These are phyloP conservation scores for Aureobasidium sp. DNA, from an alignment of 2,329 filamentous ascomycete genomes.

Conservation along the genomic window DNA sequence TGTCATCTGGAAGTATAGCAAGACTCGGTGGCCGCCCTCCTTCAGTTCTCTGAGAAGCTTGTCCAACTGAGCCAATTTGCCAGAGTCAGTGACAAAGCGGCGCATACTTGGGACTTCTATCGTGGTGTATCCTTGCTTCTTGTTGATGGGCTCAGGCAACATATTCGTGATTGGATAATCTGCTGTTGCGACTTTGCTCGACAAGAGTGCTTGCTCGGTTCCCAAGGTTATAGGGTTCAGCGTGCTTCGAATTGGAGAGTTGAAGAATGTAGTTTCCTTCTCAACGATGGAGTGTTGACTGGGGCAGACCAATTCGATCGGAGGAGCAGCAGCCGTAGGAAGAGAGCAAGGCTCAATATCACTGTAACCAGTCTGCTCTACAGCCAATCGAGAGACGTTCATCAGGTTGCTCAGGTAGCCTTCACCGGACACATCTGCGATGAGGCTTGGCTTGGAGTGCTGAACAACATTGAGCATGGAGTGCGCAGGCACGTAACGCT, in stretches of 20 bases:
- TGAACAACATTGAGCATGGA: conserved; percentile 66
- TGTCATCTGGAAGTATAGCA: conserved; percentile 99
- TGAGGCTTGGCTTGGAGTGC: conserved; percentile 19
- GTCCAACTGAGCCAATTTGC: conserved; percentile 89
- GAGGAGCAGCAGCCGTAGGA: conserved; percentile 74
- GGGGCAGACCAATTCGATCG: conserved; percentile 70
- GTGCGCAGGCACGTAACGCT: conserved; percentile 59
- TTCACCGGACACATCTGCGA: conserved; percentile 60
- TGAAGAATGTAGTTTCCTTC: conserved; percentile 70
- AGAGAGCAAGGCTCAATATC: conserved; percentile 74
- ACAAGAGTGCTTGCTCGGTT: conserved; percentile 67
- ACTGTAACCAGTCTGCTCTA: conserved; percentile 57
- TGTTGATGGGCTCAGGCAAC: conserved; percentile 69
- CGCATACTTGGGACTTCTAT: conserved; percentile 94
- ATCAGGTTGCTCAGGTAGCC: conserved; percentile 67
- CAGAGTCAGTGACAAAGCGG: conserved; percentile 94
- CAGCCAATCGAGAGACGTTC: conserved; percentile 63
- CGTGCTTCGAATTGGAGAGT: conserved; percentile 61
- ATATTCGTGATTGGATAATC: conserved; percentile 56
- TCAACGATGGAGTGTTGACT: conserved; percentile 58
- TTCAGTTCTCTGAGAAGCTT: conserved; percentile 82
- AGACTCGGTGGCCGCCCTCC: conserved; percentile 81
- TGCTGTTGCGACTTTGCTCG: conserved; percentile 58
- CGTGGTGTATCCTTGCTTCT: conserved; percentile 78
- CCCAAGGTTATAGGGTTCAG: conserved; percentile 58